Percentiles rank a stretch among this genome's conserved stretches.
phyloP scores from a whole-genome alignment of 768 basidiomycete genomes.

The Plicaturopsis crispa region DNA sequence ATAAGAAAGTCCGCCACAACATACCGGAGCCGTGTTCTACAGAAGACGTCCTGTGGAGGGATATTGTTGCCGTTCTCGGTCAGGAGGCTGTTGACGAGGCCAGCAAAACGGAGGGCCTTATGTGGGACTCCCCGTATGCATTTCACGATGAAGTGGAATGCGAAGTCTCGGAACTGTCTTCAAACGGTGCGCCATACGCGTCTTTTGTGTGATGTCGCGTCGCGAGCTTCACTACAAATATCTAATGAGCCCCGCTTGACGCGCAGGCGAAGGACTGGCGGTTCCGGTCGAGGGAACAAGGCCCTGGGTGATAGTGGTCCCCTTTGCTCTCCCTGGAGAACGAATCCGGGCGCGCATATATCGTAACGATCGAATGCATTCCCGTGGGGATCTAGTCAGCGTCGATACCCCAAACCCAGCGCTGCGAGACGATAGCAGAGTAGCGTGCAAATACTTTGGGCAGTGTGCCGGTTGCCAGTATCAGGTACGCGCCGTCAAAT shows the following conservation, averaged over 20 bases:
- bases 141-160: slow-evolving; percentile 60
- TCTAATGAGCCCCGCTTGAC: neutral
- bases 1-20: slow-evolving; percentile 25
- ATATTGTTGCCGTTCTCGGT: slow-evolving; percentile 65
- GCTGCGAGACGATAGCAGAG: slow-evolving; percentile 55
- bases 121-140: slow-evolving; percentile 54
- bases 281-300: slow-evolving; percentile 34
- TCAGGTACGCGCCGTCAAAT: slow-evolving; percentile 44
- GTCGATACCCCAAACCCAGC: slow-evolving; percentile 55
- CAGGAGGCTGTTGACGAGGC: slow-evolving; percentile 42
- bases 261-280: slow-evolving; percentile 61
- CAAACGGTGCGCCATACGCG: slow-evolving; percentile 38
- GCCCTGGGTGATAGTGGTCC: slow-evolving; percentile 79
- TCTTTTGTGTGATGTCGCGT: neutral
- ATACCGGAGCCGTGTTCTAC: slow-evolving; percentile 58
- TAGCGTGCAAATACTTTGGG: slow-evolving; percentile 84
- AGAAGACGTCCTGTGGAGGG: slow-evolving; percentile 70
- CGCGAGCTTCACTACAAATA: slow-evolving; percentile 1
- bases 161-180: slow-evolving; percentile 55
- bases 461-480: slow-evolving; percentile 92
- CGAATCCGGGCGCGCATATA: slow-evolving; percentile 66
- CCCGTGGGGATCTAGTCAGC: slow-evolving; percentile 67
- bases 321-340: slow-evolving; percentile 83
- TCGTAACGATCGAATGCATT: slow-evolving; percentile 62
- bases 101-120: slow-evolving; percentile 36